Conservation (phyloP, 306 rosid genomes). For the Cucurbita moschata region DNA sequence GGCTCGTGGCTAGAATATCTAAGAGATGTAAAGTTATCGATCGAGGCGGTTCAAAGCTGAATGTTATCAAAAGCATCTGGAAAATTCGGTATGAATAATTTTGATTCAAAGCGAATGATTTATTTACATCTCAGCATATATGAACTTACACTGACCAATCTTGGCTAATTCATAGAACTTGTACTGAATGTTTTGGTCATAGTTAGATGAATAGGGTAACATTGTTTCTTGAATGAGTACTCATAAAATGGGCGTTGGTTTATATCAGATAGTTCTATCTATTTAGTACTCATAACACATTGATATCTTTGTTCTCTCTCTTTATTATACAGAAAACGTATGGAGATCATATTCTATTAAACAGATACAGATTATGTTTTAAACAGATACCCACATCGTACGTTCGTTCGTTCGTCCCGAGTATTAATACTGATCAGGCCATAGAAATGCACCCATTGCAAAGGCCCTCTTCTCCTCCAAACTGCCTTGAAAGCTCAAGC, state of each 20-base stretch:
- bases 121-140: not conserved
- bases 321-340: not conserved
- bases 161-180: not conserved
- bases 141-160: not conserved
- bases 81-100: not conserved
- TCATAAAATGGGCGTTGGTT: not conserved
- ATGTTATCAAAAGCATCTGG: not conserved
- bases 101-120: not conserved
- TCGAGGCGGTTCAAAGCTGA: not conserved
- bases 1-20: not conserved
- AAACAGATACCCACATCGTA: not conserved
- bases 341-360: not conserved
- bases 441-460: slow-evolving; percentile 59
- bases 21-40: not conserved
- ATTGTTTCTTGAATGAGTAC: not conserved
- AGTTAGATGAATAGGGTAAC: not conserved
- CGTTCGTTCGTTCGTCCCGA: not conserved
- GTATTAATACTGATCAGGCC: slow-evolving; percentile 47
- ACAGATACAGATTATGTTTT: not conserved
- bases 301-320: not conserved
- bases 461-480: slow-evolving; percentile 44
- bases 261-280: not conserved
- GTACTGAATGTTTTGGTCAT: not conserved
- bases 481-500: slow-evolving; percentile 26
- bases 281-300: not conserved